Conservation (phyloP, 345 rosid genomes). For the Pugionium dolabratum region DNA sequence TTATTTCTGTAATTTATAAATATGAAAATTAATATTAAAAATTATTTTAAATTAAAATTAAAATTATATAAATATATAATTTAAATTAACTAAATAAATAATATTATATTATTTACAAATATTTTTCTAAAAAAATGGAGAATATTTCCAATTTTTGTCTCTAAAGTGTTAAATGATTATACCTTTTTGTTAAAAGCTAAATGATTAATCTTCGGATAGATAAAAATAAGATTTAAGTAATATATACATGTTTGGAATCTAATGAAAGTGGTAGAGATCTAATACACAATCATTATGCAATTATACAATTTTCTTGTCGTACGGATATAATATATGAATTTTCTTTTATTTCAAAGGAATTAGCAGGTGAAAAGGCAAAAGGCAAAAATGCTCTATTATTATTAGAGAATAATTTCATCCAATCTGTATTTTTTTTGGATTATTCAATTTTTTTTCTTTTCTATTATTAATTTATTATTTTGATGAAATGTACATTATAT, state of each 20-base stretch:
- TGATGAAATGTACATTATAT: not conserved
- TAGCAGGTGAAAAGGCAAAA: conserved; percentile 39
- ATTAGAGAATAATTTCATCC: conserved; percentile 34
- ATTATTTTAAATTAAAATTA: no score
- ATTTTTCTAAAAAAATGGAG: no score
- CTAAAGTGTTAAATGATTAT: not conserved
- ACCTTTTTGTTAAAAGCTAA: not conserved
- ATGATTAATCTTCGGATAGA: conserved; percentile 3
- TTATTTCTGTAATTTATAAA: no score
- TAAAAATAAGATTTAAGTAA: not conserved
- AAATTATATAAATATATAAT: no score
- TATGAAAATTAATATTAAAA: no score
- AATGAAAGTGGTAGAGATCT: conserved; percentile 30
- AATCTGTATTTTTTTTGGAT: conserved; percentile 39
- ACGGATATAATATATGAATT: conserved; percentile 8
- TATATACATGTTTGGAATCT: not conserved
- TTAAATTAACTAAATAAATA: no score
- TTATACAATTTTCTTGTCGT: conserved; percentile 22
- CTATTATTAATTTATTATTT: not conserved
- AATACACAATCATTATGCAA: conserved; percentile 29
- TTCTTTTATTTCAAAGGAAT: not conserved
- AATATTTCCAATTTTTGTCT: not conserved
- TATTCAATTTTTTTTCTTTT: conserved; percentile 24
- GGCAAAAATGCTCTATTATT: conserved; percentile 28
- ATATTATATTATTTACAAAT: no score